Percentiles rank a stretch among this genome's conserved stretches.
Conservation (phyloP, 805 yeast species). For the Sungouiozyma intestinalis region DNA sequence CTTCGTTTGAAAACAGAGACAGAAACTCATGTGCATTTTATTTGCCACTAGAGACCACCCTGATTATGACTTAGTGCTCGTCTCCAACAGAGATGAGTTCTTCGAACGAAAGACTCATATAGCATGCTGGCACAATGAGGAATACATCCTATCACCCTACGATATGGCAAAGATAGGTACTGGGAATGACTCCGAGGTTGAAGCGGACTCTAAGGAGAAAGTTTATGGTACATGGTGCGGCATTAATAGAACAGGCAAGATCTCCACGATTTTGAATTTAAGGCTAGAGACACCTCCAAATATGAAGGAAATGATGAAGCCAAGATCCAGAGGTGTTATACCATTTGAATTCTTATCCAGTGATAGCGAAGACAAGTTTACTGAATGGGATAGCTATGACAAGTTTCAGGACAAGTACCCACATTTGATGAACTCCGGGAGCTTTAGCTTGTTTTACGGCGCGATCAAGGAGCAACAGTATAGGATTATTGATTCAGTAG, state of each 20-base stretch:
- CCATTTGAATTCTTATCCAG: constrained; percentile 33
- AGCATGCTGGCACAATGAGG: constrained; percentile 34
- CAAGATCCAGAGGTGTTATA: constrained; percentile 36
- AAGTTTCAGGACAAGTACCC: constrained; percentile 16
- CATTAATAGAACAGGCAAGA: constrained; percentile 41
- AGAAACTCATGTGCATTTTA: constrained; percentile 63
- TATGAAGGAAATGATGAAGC: constrained; percentile 3
- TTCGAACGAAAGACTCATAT: constrained; percentile 59
- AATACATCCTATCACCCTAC: constrained; percentile 48
- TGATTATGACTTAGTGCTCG: constrained; percentile 60
- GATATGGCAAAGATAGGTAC: constrained; percentile 42
- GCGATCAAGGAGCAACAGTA: constrained; percentile 17
- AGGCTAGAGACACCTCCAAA: constrained; percentile 21
- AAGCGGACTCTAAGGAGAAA: constrained; percentile 26
- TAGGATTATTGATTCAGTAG: constrained; percentile 21
- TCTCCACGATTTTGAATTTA: constrained; percentile 70
- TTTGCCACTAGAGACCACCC: constrained; percentile 59
- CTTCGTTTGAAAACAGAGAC: no score
- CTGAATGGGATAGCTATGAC: constrained; percentile 21
- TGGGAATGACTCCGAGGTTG: constrained; percentile 1
- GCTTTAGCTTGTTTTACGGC: constrained; percentile 32
- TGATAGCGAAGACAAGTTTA: constrained; percentile 8
- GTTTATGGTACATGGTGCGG: constrained; percentile 94
- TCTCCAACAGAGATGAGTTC: constrained; percentile 84
- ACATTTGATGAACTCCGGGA: constrained; percentile 16